Conservation (phyloP, 2,329 filamentous ascomycete genomes). For the Penicillium sp. region DNA sequence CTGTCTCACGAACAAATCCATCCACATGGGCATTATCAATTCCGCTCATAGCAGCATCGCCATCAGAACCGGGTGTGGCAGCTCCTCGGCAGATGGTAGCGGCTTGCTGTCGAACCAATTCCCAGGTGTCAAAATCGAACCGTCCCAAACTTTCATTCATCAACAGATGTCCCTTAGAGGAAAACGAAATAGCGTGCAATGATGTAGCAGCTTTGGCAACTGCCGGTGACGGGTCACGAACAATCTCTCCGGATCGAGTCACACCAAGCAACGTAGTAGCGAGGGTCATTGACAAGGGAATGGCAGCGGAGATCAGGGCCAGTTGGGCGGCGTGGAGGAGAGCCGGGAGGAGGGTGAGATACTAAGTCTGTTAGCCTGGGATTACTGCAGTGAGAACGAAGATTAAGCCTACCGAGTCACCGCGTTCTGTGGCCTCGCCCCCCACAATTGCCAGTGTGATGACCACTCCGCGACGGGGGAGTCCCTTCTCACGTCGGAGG, state of each 20-base stretch:
- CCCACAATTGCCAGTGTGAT: conserved; percentile 44
- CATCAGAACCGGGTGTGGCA: conserved; percentile 36
- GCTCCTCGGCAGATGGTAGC: conserved; percentile 63
- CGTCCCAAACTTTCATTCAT: conserved; percentile 78
- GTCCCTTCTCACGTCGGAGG: conserved; percentile 44
- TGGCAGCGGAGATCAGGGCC: conserved; percentile 76
- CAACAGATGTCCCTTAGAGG: conserved; percentile 70
- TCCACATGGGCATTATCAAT: conserved; percentile 50
- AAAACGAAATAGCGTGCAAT: conserved; percentile 80
- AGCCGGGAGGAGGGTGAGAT: conserved; percentile 76
- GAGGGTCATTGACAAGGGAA: conserved; percentile 75
- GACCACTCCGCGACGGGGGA: conserved; percentile 45
- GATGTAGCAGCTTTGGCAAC: conserved; percentile 66
- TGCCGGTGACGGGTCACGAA: conserved; percentile 63
- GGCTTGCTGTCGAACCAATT: conserved; percentile 66
- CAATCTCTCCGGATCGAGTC: conserved; percentile 42
- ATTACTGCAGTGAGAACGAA: background rate
- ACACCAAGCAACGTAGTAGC: conserved; percentile 67
- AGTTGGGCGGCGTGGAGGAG: conserved; percentile 78
- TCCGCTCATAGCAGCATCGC: conserved; percentile 47
- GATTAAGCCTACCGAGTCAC: conserved; percentile 37
- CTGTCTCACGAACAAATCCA: conserved; percentile 62
- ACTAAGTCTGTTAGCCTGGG: conserved; percentile 50
- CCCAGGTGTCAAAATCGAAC: conserved; percentile 77
- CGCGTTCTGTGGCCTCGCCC: conserved; percentile 35